phyloP scores from a whole-genome alignment of 768 basidiomycete species.

The Rhodotorula babjevae region DNA sequence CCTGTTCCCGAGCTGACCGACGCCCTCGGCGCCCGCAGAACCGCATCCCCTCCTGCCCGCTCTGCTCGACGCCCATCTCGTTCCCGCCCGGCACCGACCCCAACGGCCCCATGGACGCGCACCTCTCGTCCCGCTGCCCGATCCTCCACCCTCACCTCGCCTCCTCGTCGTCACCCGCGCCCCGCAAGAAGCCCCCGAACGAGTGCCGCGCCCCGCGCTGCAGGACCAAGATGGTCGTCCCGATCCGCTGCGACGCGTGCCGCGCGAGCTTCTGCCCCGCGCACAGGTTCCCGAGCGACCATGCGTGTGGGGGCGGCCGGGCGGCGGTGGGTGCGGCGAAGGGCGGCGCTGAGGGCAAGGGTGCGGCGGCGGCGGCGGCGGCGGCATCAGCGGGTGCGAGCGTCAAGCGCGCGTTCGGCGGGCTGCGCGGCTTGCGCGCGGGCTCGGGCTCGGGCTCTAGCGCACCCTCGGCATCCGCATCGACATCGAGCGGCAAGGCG shows the following conservation, averaged over 20 bases:
- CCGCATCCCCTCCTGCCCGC: slow-evolving; percentile 38
- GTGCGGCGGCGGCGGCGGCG: no score
- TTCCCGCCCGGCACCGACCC: slow-evolving; percentile 26
- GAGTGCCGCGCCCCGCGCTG: slow-evolving; percentile 27
- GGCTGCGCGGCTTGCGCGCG: not conserved
- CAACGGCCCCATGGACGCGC: slow-evolving; percentile 36
- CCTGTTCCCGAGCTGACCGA: not conserved
- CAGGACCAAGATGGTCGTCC: slow-evolving; percentile 33
- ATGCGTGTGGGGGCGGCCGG: slow-evolving; percentile 14
- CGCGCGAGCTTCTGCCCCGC: slow-evolving; percentile 13
- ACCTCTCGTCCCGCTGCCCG: slow-evolving; percentile 25
- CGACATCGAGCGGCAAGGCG: not conserved
- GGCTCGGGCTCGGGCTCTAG: no score
- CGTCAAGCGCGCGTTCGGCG: not conserved
- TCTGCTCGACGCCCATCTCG: slow-evolving; percentile 30
- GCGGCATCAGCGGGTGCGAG: not conserved
- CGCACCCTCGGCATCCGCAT: no score
- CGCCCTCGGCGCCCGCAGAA: slow-evolving; percentile 1
- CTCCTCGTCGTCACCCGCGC: not conserved
- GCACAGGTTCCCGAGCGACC: slow-evolving; percentile 34
- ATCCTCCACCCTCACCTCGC: slow-evolving; percentile 24
- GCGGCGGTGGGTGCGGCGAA: no score
- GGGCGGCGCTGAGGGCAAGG: no score
- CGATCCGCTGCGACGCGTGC: slow-evolving; percentile 31
- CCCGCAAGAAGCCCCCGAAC: slow-evolving; percentile 3